Evolutionary conservation across 2,329 filamentous ascomycete genomes (phyloP).

Genomic region (Fusarium drepaniforme): DNA sequence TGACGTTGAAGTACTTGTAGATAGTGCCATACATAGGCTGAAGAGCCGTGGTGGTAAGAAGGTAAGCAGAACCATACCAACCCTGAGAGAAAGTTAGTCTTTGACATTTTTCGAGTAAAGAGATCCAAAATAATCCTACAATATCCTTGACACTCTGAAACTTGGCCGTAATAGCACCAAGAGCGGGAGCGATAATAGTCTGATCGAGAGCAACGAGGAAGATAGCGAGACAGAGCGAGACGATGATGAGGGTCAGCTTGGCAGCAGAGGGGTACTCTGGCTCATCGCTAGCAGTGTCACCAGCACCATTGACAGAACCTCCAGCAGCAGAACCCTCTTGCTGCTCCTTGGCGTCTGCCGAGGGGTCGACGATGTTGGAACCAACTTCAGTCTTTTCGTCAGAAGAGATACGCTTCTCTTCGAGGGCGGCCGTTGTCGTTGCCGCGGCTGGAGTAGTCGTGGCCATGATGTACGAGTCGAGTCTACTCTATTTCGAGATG

Average conservation of each 20-base stretch:
- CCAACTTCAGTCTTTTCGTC: constrained; percentile 49
- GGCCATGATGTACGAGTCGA: constrained; percentile 16
- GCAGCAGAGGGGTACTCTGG: constrained; percentile 54
- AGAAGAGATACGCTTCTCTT: constrained; percentile 43
- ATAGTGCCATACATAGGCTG: constrained; percentile 63
- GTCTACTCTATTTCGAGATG: background rate
- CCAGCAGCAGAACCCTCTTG: constrained; percentile 16
- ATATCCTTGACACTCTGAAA: constrained; percentile 61
- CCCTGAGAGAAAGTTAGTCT: constrained; percentile 44
- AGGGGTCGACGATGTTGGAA: constrained; percentile 38
- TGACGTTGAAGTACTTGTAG: constrained; percentile 64
- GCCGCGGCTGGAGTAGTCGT: constrained; percentile 27
- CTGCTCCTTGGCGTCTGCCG: constrained; percentile 23
- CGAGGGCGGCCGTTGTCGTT: constrained; percentile 28
- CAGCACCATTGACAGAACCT: background rate
- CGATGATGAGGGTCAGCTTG: constrained; percentile 56
- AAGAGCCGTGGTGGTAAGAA: constrained; percentile 62
- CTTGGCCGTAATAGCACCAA: constrained; percentile 63
- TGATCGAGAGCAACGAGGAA: constrained; percentile 65
- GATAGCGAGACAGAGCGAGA: constrained; percentile 58
- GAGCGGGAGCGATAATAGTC: constrained; percentile 65
- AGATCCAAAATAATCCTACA: constrained; percentile 40
- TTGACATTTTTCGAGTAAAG: background rate
- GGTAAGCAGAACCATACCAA: constrained; percentile 65
- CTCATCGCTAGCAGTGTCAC: constrained; percentile 4